Evolutionary conservation across 169 alveolate genomes (phyloP), one percentile per base, ranked within the genome.

Genomic region (Cryptosporidium ryanae): DNA sequence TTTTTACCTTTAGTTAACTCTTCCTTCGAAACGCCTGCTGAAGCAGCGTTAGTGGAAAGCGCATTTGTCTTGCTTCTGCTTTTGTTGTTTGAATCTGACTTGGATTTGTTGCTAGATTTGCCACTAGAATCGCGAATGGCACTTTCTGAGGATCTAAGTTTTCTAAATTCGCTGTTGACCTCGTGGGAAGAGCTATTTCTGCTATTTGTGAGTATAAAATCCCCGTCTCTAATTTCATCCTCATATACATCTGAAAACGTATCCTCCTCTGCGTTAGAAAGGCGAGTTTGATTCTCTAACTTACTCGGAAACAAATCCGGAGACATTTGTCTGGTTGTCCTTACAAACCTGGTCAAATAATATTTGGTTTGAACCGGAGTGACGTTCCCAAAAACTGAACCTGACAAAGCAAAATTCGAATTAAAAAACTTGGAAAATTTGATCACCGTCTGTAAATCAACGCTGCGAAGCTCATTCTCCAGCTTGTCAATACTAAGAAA

Each of bases 351-450:
- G 25, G 66, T 49, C 27, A 68, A 23, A 25, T 52, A 54, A 38
- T 68, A 68, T 27, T 68, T 68, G 13, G 43, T 27, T 21, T 68
- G 83, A 17, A 68, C 15, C 0, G 83, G 83, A 21, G 65, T 68
- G 4, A 64, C 83, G 23, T 68, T 68, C 10, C 83, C 83, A 68
- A 68, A 3, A 27, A 68, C 54, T 8, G 83, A 68, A n/a, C 83
- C 50, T 23, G 83, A 50, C 29, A 68, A 15, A 49, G 83, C 44
- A 31, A 68, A 68, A 64, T 31, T 68, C 2, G 32, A 21, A 7
- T 23, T 23, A 38, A 68, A 68, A 23, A 68, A 68, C 23, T 12
- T 68, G n/a, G 38, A 34, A 31, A 68, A 68, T 13, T 55, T 49
- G 18, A 55, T 52, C n/a, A 68, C 12, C 25, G 10, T n/a, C 32